Base-by-base conservation (phyloP, 2,329 filamentous ascomycete species). In the Biscogniauxia mediterranea region DNA sequence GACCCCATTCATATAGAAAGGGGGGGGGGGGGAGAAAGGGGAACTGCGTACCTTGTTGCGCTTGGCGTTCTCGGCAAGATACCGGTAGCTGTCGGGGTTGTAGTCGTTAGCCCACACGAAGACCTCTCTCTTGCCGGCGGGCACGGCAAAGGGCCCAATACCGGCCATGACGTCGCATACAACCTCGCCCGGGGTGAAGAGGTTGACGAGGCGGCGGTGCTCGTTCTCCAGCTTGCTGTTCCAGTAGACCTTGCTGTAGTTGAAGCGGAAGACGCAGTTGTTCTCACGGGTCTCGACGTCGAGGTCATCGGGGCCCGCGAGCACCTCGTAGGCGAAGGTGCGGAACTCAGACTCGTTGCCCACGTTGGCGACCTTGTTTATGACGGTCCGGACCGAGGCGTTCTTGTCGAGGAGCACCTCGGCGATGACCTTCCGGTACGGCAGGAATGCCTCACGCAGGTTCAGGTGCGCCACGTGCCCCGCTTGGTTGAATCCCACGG, bases 231-330 rank as follows among this genome's bases (percentile, higher is more conserved):
- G 85, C 68, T 94, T 88, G 71, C 88, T 93, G 78, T 99, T 99
- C 94, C 94, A 99, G 81, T 99, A 99, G 3, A 99, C 95, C 69
- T 96, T 96, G 64, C 90, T 86, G 76, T 96, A 99, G 79, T 99
- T 91, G 76, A 99, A 98, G 59, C 83, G 83, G 79, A 97, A 99
- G n/a, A 83, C 80, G 78, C 95, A 98, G 63, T 87, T 85, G 69
- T 91, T 89, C 77, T 97, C 93, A 66, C 85, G 86, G 57, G 95
- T 84, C 64, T 91, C 86, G 58, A 99, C 95, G 57, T 93, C 87
- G 75, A 97, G 80, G 71, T 98, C 89, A 69, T 92, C 86, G 0
- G 70, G 84, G 0, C 95, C 95, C 1, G 88, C 88, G 0, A 99
- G 85, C 15, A 98, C 85, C 78, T 99, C 95, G 78, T 97, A 98